A percentile compares a stretch with the other conserved stretches of the same genome.
phyloP scores from a whole-genome alignment of 768 basidiomycete species.

The Xerocomus brunneocitrinus region DNA sequence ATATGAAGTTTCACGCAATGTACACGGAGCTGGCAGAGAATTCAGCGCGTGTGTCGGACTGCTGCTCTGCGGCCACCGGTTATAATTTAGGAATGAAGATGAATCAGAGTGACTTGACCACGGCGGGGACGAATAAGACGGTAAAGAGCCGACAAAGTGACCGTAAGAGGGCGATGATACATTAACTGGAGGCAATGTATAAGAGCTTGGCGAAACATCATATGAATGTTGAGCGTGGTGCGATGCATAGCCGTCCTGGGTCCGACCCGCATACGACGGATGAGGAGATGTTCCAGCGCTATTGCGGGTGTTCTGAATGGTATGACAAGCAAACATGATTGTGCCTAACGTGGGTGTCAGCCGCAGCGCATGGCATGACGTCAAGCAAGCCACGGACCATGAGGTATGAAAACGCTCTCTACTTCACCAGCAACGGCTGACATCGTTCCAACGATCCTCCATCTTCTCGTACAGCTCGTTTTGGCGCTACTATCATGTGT shows the following conservation, averaged over 20 bases:
- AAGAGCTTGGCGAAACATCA: slow-evolving; percentile 25
- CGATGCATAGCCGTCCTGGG: slow-evolving; percentile 24
- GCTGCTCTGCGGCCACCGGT: slow-evolving; percentile 26
- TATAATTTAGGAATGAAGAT: slow-evolving; percentile 28
- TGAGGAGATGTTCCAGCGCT: slow-evolving; percentile 16
- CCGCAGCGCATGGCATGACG: slow-evolving; percentile 32
- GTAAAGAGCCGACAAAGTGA: slow-evolving; percentile 21
- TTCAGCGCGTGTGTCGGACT: slow-evolving; percentile 27
- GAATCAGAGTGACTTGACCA: slow-evolving; percentile 29
- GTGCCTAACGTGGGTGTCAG: slow-evolving; percentile 24
- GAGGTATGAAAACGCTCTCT: slow-evolving; percentile 86
- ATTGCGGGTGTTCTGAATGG: slow-evolving; percentile 28
- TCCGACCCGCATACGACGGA: slow-evolving; percentile 23
- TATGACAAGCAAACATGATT: slow-evolving; percentile 40
- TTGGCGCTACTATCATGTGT: slow-evolving; percentile 64
- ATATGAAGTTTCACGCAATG: slow-evolving; percentile 29
- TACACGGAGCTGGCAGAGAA: slow-evolving; percentile 23
- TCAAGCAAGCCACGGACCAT: slow-evolving; percentile 55
- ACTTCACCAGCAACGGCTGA: slow-evolving; percentile 58
- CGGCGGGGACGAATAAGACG: slow-evolving; percentile 25
- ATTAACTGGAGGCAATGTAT: slow-evolving; percentile 32
- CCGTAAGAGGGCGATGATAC: slow-evolving; percentile 25
- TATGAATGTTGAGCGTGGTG: slow-evolving; percentile 26
- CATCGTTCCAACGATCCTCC: slow-evolving; percentile 68
- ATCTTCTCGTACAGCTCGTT: slow-evolving; percentile 83